phyloP scores from a whole-genome alignment of 1,284 basidiomycete species.

The Trametes pubescens region DNA sequence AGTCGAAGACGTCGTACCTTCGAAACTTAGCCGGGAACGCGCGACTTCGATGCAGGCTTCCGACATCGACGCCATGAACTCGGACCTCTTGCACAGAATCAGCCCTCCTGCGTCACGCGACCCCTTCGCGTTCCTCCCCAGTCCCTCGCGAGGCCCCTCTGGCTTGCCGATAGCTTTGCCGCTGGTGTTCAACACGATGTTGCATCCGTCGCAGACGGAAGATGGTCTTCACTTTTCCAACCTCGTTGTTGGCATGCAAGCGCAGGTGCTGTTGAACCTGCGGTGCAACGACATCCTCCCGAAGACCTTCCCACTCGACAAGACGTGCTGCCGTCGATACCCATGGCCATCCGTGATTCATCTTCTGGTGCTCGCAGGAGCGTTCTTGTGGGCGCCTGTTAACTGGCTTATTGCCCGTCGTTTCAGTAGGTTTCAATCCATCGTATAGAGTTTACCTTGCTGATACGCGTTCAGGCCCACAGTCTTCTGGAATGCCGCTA shows the following conservation, averaged over 20 bases:
- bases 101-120: constrained; percentile 46
- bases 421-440: constrained; percentile 42
- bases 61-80: constrained; percentile 90
- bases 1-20: constrained; percentile 68
- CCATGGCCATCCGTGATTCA: constrained; percentile 73
- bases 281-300: constrained; percentile 82
- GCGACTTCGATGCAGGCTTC: constrained; percentile 72
- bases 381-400: constrained; percentile 66
- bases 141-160: constrained; percentile 36
- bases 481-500: constrained; percentile 46
- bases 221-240: constrained; percentile 88
- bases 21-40: constrained; percentile 70
- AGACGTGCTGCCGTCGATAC: constrained; percentile 86
- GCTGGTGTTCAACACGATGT: constrained; percentile 80
- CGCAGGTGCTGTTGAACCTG: constrained; percentile 82
- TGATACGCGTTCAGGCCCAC: constrained; percentile 35
- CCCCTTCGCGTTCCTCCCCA: constrained; percentile 43
- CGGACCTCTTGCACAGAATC: constrained; percentile 78
- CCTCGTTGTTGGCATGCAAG: constrained; percentile 71
- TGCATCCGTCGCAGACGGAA: constrained; percentile 74
- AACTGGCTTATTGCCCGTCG: constrained; percentile 48
- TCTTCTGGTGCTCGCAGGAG: constrained; percentile 58
- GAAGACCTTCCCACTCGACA: constrained; percentile 75
- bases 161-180: constrained; percentile 64
- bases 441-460: not conserved